Conservation (phyloP, 495 filamentous ascomycete species). For the Delitschia confertaspora region DNA sequence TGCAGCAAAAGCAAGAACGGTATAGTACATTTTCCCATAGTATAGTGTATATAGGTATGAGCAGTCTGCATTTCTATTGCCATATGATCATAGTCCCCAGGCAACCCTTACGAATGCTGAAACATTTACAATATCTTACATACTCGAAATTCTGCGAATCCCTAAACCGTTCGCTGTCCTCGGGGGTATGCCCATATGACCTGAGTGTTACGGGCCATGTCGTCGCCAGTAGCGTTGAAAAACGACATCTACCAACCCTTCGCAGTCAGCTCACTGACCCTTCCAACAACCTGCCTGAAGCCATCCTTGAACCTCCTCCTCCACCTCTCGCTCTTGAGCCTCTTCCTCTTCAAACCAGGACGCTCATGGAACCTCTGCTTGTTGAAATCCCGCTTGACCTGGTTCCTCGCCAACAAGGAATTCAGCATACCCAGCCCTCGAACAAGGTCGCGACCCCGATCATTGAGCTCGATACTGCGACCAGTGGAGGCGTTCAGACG, state of each 20-base stretch:
- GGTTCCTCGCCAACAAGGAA: slow-evolving; percentile 43
- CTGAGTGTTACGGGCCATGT: too few relatives aligned
- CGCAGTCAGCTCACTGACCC: slow-evolving; percentile 56
- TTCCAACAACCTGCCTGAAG: slow-evolving; percentile 49
- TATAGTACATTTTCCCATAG: too few relatives aligned
- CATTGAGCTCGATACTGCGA: slow-evolving; percentile 47
- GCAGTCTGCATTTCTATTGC: too few relatives aligned
- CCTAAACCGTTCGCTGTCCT: too few relatives aligned
- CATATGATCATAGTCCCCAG: too few relatives aligned
- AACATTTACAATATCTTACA: too few relatives aligned
- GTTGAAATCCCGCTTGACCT: slow-evolving; percentile 40
- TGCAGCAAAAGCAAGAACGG: too few relatives aligned
- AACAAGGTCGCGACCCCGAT: slow-evolving; percentile 43
- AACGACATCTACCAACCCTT: slow-evolving; percentile 63
- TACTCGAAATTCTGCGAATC: too few relatives aligned
- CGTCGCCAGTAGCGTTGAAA: too few relatives aligned
- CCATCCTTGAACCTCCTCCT: slow-evolving; percentile 54
- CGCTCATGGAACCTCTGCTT: slow-evolving; percentile 62
- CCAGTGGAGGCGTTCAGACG: slow-evolving; percentile 39
- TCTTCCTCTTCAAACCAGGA: slow-evolving; percentile 64
- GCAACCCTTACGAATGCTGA: too few relatives aligned
- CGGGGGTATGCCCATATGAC: too few relatives aligned
- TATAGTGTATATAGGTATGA: too few relatives aligned
- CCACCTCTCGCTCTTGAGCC: slow-evolving; percentile 58
- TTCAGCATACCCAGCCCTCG: slow-evolving; percentile 47